phyloP scores from a whole-genome alignment of 371 early-diverging fungal genomes.

The Mucor plumbeus region DNA sequence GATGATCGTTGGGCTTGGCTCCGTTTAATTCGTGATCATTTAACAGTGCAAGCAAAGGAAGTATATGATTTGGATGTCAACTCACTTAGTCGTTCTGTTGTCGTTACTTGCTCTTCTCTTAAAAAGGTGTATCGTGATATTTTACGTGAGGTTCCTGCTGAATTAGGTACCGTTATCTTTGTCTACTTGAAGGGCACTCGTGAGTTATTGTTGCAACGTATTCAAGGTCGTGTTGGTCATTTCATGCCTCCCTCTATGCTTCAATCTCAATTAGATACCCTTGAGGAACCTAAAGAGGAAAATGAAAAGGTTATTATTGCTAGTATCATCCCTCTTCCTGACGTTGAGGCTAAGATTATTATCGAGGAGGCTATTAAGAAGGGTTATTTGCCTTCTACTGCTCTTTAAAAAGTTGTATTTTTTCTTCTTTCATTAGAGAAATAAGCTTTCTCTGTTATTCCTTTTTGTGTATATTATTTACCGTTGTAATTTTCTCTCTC shows the following conservation, averaged over 20 bases:
- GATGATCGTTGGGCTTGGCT: constrained; percentile 77
- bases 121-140: constrained; percentile 67
- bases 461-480: neutral
- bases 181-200: constrained; percentile 61
- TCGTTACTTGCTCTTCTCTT: constrained; percentile 71
- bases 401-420: neutral
- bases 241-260: constrained; percentile 63
- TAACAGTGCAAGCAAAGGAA: constrained; percentile 27
- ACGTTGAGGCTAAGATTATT: constrained; percentile 20
- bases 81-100: constrained; percentile 29
- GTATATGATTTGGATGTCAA: constrained; percentile 8
- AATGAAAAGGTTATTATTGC: constrained; percentile 56
- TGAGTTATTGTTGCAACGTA: constrained; percentile 51
- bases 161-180: constrained; percentile 52
- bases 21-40: constrained; percentile 33
- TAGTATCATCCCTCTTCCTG: constrained; percentile 32
- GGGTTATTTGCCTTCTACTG: constrained; percentile 15
- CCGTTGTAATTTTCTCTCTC: neutral
- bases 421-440: neutral
- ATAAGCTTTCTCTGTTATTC: too few species aligned
- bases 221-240: constrained; percentile 54
- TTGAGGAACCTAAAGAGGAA: constrained; percentile 59
- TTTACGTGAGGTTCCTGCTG: constrained; percentile 45
- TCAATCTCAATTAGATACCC: constrained; percentile 62
- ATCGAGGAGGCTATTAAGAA: constrained; percentile 20